Evolutionary conservation across 805 yeast species (phyloP).

Genomic region (baker's yeast (Saccharomyces cerevisiae)): DNA sequence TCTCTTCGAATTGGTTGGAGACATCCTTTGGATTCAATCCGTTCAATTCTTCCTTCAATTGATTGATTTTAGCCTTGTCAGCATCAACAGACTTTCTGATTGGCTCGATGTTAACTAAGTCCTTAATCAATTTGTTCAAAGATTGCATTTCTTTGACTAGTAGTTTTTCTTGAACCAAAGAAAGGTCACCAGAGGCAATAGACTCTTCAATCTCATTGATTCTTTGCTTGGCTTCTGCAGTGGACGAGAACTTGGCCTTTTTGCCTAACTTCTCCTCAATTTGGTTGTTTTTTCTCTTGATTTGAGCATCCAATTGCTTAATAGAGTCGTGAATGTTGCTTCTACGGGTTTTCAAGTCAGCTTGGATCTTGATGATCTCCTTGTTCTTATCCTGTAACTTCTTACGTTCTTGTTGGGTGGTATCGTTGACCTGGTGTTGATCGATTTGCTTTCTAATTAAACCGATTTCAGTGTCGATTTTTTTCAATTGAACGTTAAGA

Average conservation of each 20-base stretch:
- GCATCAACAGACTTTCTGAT: conserved; percentile 72
- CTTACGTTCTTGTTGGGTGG: conserved; percentile 45
- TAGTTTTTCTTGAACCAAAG: conserved; percentile 86
- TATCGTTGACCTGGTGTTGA: conserved; percentile 39
- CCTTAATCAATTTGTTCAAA: conserved; percentile 73
- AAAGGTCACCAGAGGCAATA: conserved; percentile 70
- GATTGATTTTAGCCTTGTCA: conserved; percentile 67
- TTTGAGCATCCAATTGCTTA: conserved; percentile 54
- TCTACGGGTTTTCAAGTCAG: conserved; percentile 40
- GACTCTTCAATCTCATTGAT: conserved; percentile 58
- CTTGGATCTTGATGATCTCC: conserved; percentile 39
- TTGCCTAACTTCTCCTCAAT: conserved; percentile 43
- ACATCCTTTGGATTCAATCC: conserved; percentile 52
- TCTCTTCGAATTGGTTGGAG: conserved; percentile 57
- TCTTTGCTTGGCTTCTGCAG: conserved; percentile 61
- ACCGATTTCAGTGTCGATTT: conserved; percentile 46
- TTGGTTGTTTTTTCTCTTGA: conserved; percentile 70
- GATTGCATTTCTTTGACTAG: conserved; percentile 75
- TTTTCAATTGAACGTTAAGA: conserved; percentile 53
- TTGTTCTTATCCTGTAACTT: conserved; percentile 42
- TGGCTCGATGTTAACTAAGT: conserved; percentile 62
- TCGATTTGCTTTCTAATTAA: conserved; percentile 49
- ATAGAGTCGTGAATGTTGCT: conserved; percentile 52
- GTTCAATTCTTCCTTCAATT: conserved; percentile 59
- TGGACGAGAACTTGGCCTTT: conserved; percentile 50